Conservation (phyloP, 768 basidiomycete species). For the Xanthoconium purpureum region DNA sequence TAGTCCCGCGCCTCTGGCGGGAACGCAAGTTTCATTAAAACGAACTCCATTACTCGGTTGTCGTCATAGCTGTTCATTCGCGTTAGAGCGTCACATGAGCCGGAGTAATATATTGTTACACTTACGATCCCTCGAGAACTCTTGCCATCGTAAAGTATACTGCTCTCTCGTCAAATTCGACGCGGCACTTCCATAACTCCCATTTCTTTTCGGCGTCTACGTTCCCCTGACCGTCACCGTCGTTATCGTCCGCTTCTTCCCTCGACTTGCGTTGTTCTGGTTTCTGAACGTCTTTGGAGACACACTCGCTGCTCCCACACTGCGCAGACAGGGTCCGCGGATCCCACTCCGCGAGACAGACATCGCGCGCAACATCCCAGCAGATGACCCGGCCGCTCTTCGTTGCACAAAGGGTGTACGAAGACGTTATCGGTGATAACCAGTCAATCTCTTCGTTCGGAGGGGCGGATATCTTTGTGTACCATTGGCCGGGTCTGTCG, state of each 20-base stretch:
- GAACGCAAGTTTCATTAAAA: constrained; percentile 66
- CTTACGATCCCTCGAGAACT: constrained; percentile 49
- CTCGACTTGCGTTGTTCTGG: constrained; percentile 7
- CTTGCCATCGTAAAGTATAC: constrained; percentile 79
- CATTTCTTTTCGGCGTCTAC: constrained; percentile 40
- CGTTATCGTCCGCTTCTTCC: constrained; percentile 14
- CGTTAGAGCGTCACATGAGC: constrained; percentile 1
- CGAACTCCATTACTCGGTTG: constrained; percentile 64
- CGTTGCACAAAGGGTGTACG: constrained; percentile 73
- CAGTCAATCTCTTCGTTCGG: constrained; percentile 71
- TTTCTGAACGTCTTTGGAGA: constrained; percentile 7
- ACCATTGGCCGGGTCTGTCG: constrained; percentile 43
- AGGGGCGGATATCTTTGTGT: constrained; percentile 64
- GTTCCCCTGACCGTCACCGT: constrained; percentile 1
- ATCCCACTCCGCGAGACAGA: constrained; percentile 66
- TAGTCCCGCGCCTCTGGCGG: constrained; percentile 44
- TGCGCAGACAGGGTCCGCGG: constrained; percentile 35
- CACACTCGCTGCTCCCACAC: background rate
- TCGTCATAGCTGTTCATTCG: constrained; percentile 47
- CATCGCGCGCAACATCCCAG: constrained; percentile 67
- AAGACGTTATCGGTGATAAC: constrained; percentile 74
- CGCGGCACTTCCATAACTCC: constrained; percentile 78
- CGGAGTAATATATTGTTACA: constrained; percentile 5
- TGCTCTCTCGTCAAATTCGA: constrained; percentile 67
- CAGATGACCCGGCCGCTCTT: constrained; percentile 75